Evolutionary conservation across 441 rosid species (phyloP).

Genomic region (Viola pubescens): DNA sequence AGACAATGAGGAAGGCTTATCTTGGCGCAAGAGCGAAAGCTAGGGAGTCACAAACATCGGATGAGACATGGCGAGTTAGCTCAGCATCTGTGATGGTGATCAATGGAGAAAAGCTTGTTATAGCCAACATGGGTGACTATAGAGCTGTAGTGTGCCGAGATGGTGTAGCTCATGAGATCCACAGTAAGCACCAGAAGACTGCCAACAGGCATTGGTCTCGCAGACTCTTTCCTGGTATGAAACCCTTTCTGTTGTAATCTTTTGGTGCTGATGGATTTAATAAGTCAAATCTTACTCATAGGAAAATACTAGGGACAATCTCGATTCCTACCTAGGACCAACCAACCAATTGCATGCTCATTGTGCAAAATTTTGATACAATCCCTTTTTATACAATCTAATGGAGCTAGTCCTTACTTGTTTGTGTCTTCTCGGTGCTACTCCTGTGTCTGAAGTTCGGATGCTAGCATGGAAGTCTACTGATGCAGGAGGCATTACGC

Average conservation of each 20-base stretch:
- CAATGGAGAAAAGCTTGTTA: constrained; percentile 60
- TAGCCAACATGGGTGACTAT: constrained; percentile 56
- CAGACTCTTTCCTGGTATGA: constrained; percentile 37
- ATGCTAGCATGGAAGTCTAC: constrained; percentile 33
- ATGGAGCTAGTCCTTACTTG: neutral
- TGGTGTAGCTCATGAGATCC: constrained; percentile 54
- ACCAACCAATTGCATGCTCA: too few species aligned
- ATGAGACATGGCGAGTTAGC: constrained; percentile 27
- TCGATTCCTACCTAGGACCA: too few species aligned
- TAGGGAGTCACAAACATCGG: constrained; percentile 31
- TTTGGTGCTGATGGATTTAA: too few species aligned
- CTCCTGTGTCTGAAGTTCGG: constrained; percentile 14
- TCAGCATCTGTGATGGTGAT: constrained; percentile 55
- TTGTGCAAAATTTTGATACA: neutral
- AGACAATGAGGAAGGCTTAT: constrained; percentile 48
- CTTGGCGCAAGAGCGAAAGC: constrained; percentile 38
- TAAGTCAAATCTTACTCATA: too few species aligned
- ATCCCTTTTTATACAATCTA: neutral
- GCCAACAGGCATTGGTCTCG: constrained; percentile 40
- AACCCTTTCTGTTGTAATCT: neutral
- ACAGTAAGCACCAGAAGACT: constrained; percentile 23
- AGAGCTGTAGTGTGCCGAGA: constrained; percentile 55
- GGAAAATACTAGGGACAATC: too few species aligned
- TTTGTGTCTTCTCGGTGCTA: neutral
- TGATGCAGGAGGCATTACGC: constrained; percentile 22